Percentiles rank a stretch among this genome's conserved stretches.
These are phyloP conservation scores for Coix lacrymajobi DNA, from an alignment of 176 grass and related monocot genomes.

Conservation along the genomic window DNA sequence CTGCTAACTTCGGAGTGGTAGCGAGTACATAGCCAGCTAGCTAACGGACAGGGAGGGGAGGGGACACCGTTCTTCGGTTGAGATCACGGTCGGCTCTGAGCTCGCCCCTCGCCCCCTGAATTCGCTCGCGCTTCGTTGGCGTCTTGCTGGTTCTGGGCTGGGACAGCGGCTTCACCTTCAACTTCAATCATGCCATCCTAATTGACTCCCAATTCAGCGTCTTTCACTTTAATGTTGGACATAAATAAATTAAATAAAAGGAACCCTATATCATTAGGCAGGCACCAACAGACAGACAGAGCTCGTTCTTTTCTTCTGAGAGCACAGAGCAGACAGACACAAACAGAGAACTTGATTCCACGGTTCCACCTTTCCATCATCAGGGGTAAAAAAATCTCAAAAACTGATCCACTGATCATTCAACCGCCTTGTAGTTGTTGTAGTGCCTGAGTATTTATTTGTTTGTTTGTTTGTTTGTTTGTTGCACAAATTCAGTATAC, in stretches of 20 bases:
- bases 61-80: conserved; percentile 31
- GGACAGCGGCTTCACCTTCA: background rate
- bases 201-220: background rate
- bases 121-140: conserved; percentile 14
- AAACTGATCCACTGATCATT: background rate
- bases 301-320: background rate
- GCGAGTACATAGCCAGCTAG: background rate
- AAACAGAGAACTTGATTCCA: background rate
- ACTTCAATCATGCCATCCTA: conserved; percentile 8
- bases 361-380: background rate
- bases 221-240: background rate
- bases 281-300: background rate
- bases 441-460: background rate
- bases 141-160: background rate
- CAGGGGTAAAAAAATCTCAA: background rate
- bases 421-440: background rate
- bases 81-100: conserved; percentile 32
- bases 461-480: background rate
- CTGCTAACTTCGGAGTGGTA: background rate
- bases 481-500: background rate
- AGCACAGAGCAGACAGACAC: background rate
- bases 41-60: background rate
- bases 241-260: background rate
- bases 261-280: background rate
- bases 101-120: background rate